Base-by-base conservation (phyloP, 2,329 filamentous ascomycete species). In the Nannizzia gypsea region DNA sequence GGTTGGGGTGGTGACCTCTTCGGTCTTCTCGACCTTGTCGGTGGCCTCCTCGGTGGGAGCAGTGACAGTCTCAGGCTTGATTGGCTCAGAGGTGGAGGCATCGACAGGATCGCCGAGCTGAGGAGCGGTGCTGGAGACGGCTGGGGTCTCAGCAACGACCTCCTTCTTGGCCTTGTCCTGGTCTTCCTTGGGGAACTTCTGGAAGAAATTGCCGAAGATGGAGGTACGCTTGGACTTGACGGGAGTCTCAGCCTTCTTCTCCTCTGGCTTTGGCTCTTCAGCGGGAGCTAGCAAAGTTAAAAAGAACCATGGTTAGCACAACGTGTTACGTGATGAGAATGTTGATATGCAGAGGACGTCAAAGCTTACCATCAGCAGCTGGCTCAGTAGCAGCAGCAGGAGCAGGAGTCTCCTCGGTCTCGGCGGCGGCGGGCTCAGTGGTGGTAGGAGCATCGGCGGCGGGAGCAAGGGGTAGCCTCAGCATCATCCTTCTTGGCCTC, bases 161-260 rank as follows among this genome's bases (percentile, higher is more conserved):
- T 80, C 76, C 67, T 77, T 77, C 67, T 78, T 75, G 13, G 72
- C 69, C 69, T 77, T 77, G 69, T 77, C 75, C 52, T 73, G 69
- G 70, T 44, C 48, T 36, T 55, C 58, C 54, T 72, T 76, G 63
- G 70, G 68, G 56, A 77, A 73, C 81, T 92, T 92, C 82, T 89
- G 87, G 75, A 81, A 82, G 71, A 89, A 84, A 69, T 84, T 85
- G 68, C 83, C 84, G 76, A 95, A 95, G 69, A 91, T 86, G 66
- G 89, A 93, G 75, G 85, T 84, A 74, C 90, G 88, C 88, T 95
- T 95, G 75, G 76, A 66, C 75, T 85, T 83, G 64, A 78, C 78
- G 66, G 74, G 74, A 62, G 73, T 74, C 62, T 77, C 76, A 59
- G 76, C 68, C 62, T 71, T 69, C 61, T 76, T 76, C 67, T 83